Percentiles rank a stretch among this genome's conserved stretches.
phyloP scores from a whole-genome alignment of 1,139 yeast genomes.

The Starmera stellimalicola region DNA sequence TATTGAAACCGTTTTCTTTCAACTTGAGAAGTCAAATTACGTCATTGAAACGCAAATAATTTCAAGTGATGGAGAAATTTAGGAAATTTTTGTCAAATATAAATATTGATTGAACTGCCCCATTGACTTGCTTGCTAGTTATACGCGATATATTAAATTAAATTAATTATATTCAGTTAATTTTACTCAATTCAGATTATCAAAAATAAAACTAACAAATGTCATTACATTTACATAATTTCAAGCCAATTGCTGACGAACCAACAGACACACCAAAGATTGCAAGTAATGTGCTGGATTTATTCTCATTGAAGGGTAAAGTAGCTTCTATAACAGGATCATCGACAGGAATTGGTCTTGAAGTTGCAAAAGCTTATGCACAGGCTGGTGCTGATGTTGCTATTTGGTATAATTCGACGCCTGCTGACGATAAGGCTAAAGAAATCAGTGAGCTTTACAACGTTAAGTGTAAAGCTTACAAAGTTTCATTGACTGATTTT shows the following conservation, averaged over 20 bases:
- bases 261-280: slow-evolving; percentile 21
- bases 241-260: slow-evolving; percentile 11
- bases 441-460: slow-evolving; percentile 52
- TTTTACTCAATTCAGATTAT: too few species aligned
- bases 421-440: slow-evolving; percentile 52
- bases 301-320: slow-evolving; percentile 69
- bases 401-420: slow-evolving; percentile 67
- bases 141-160: too few species aligned
- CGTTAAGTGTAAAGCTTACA: slow-evolving; percentile 61
- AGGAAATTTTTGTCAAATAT: too few species aligned
- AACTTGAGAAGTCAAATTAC: too few species aligned
- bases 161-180: too few species aligned
- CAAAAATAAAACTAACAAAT: too few species aligned
- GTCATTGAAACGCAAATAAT: too few species aligned
- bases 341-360: slow-evolving; percentile 76
- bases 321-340: slow-evolving; percentile 88
- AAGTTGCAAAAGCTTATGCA: slow-evolving; percentile 78
- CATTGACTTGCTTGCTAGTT: too few species aligned
- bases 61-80: too few species aligned
- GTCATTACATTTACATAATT: too few species aligned
- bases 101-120: too few species aligned
- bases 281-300: slow-evolving; percentile 28
- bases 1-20: too few species aligned
- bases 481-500: slow-evolving; percentile 55
- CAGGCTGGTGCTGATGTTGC: slow-evolving; percentile 91